phyloP scores from a whole-genome alignment of 2,329 filamentous ascomycete genomes.

The Hypoxylon sp. region DNA sequence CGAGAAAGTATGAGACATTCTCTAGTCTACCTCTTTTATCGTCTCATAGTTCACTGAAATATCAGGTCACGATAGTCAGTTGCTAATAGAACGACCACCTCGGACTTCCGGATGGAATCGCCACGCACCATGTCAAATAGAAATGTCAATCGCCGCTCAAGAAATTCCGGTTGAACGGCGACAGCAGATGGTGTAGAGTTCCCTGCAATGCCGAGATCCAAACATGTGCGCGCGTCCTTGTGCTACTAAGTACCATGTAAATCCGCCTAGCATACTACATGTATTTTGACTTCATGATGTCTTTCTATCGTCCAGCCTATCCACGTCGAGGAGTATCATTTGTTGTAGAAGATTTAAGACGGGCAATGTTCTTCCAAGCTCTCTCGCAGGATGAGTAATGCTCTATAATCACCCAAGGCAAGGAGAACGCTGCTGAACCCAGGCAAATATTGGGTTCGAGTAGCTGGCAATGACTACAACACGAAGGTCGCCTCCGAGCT shows the following conservation, averaged over 20 bases:
- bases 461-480: background rate
- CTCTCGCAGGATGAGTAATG: background rate
- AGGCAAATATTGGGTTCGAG: background rate
- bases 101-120: slow-evolving; percentile 27
- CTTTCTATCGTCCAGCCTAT: background rate
- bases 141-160: slow-evolving; percentile 17
- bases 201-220: slow-evolving; percentile 36
- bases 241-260: slow-evolving; percentile 8
- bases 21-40: too few relatives aligned
- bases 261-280: slow-evolving; percentile 11
- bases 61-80: background rate
- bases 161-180: slow-evolving; percentile 37
- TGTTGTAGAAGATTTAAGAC: background rate
- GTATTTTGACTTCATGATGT: slow-evolving; percentile 2
- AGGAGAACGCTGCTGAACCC: background rate
- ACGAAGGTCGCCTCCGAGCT: slow-evolving; percentile 15
- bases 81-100: background rate
- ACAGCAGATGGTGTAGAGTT: slow-evolving; percentile 23
- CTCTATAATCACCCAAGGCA: background rate
- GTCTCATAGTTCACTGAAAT: background rate
- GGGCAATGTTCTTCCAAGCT: background rate
- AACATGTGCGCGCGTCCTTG: slow-evolving; percentile 18
- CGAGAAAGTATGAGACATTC: background rate
- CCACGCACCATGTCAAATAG: slow-evolving; percentile 4
- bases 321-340: background rate